Evolutionary conservation across 1,284 basidiomycete genomes (phyloP), one percentile per base, ranked within the genome.

Genomic region (Cutaneotrichosporon sp.): DNA sequence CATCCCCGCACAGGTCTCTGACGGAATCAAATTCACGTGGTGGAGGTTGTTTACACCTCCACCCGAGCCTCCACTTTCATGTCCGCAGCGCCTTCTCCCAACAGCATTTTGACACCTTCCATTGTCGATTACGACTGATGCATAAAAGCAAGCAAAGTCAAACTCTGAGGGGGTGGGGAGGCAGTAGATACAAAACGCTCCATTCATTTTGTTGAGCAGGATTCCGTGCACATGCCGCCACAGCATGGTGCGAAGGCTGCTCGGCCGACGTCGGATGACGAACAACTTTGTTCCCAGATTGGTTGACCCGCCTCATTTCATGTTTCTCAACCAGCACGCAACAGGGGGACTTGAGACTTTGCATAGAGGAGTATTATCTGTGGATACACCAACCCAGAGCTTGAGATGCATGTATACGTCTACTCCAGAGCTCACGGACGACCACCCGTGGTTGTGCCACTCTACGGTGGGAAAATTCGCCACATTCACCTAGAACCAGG

Each of bases 1-100:
- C n/a, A n/a, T n/a, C n/a, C n/a, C n/a, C n/a, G n/a, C n/a, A n/a
- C n/a, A n/a, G n/a, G n/a, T n/a, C n/a, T n/a, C n/a, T n/a, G n/a
- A n/a, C n/a, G 42, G 26, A 10, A 43, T 19, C 42, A 43, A 29
- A 20, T n/a, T 16, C 16, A 11, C 31, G n/a, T 17, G n/a, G 42
- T 29, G 42, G 42, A 6, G 41, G 8, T 43, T 43, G 42, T 43
- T 43, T 43, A 43, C 26, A 29, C 42, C 42, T 43, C 42, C 42
- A 43, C 42, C 26, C 27, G 42, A n/a, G 26, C 42, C 38, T 41
- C 38, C 38, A 41, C 38, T 41, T 41, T 41, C 38, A 41, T 41
- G 38, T 41, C 38, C 38, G 26, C n/a, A 22, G 26, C n/a, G 38
- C 20, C 22, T 8, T 22, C 38, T 26, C 24, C n/a, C 38, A 25